Percentiles rank a stretch among this genome's conserved stretches.
Evolutionary conservation across 257 asterid genomes (phyloP).

Genomic region (Ilex aquifolium): DNA sequence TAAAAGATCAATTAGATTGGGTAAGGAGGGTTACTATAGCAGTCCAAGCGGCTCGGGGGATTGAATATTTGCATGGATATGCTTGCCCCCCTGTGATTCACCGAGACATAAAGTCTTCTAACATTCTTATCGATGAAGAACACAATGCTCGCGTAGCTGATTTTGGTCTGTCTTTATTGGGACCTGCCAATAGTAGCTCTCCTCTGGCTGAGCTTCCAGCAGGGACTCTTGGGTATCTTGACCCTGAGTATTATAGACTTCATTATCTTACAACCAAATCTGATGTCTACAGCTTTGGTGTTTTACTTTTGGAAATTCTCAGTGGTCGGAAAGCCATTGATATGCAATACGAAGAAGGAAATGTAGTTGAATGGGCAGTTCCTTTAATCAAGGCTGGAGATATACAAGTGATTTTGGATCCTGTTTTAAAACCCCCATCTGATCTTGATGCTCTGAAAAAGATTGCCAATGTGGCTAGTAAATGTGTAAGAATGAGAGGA

Average conservation of each 20-base stretch:
- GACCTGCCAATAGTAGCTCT: slow-evolving; percentile 83
- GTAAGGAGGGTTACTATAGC: slow-evolving; percentile 77
- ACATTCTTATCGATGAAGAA: slow-evolving; percentile 86
- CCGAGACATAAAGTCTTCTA: slow-evolving; percentile 84
- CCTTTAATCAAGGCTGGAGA: slow-evolving; percentile 76
- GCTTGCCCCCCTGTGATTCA: slow-evolving; percentile 98
- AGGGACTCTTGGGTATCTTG: slow-evolving; percentile 87
- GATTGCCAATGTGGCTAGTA: slow-evolving; percentile 73
- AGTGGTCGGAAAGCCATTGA: slow-evolving; percentile 89
- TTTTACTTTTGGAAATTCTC: slow-evolving; percentile 68
- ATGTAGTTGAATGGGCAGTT: slow-evolving; percentile 92
- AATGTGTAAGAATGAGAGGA: slow-evolving; percentile 91
- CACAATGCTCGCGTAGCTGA: slow-evolving; percentile 94
- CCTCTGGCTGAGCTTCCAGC: slow-evolving; percentile 91
- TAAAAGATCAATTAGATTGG: slow-evolving; percentile 71
- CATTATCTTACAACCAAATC: slow-evolving; percentile 88
- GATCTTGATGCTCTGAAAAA: slow-evolving; percentile 67
- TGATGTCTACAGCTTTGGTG: slow-evolving; percentile 89
- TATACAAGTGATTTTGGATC: slow-evolving; percentile 55
- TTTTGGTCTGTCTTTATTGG: slow-evolving; percentile 77
- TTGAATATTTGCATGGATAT: slow-evolving; percentile 81
- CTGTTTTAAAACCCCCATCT: slow-evolving; percentile 48
- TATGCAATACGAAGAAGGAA: slow-evolving; percentile 86
- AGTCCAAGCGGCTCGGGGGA: slow-evolving; percentile 92
- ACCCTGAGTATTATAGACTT: slow-evolving; percentile 85